Base-by-base conservation (phyloP, 2,329 filamentous ascomycete species). In the Hirsutella thompsonii region DNA sequence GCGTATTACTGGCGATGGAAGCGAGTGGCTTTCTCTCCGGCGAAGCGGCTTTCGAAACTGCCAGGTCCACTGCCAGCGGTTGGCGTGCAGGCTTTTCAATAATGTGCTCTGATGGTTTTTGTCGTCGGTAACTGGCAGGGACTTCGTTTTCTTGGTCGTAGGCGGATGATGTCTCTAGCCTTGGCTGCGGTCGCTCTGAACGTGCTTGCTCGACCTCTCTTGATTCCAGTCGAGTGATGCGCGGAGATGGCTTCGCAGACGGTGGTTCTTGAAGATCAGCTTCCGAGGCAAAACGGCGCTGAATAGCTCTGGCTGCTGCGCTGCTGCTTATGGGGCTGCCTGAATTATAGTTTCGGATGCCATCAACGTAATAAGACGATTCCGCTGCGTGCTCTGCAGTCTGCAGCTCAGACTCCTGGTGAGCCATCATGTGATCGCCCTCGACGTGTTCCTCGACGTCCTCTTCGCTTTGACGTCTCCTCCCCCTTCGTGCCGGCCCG, bases 61-160 rank as follows among this genome's bases (percentile, higher is more conserved):
- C 32, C 32, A 19, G 5, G 14, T 34, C 8, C 14, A 18, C n/a
- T 14, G 8, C 16, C n/a, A n/a, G 55, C 18, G 69, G 71, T 39
- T 74, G 68, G 32, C 69, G 61, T 1, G 71, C 65, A 30, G 71
- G 67, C 52, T 74, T 77, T 20, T 81, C 76, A 16, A 74, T 53
- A 26, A 77, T 52, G 35, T 66, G 66, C 42, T 73, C 68, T 10
- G 72, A 64, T 2, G 74, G 65, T 52, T 79, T 83, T 33, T 70
- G 52, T 61, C 62, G 73, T 55, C 74, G 81, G 59, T 85, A 81
- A 0, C 76, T 81, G 20, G 81, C 74, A 3, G 80, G 80, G 3
- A 76, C 71, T 45, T 92, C 78, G 55, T 95, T 95, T 58, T 95
- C 89, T 56, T 94, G 87, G 51, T 94, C 86, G 46, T 81, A 72